Evolutionary conservation across 495 filamentous ascomycete species (phyloP), one percentile per base, ranked within the genome.

Genomic region (Penicillium egyptiacum): DNA sequence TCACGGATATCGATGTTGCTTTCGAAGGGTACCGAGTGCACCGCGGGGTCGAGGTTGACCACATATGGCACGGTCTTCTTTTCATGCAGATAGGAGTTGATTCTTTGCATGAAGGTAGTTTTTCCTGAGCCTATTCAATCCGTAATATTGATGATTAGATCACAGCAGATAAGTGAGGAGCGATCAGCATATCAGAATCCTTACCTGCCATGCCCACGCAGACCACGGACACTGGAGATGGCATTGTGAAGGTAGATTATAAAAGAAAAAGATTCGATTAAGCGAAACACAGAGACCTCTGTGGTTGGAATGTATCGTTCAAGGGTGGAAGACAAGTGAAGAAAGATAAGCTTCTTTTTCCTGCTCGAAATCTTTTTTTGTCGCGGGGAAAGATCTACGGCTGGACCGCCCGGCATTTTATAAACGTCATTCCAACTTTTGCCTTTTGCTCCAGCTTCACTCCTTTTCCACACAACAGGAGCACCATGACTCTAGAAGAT

Each of bases 1-100:
- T 99, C 95, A 56, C 95, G 91, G 65, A 99, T 99, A 72, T 99
- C 94, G 78, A 99, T 97, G 74, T 99, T 98, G 75, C 85, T 85
- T 57, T 96, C 91, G 72, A 97, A 99, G n/a, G 94, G 95, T n/a
- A 97, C 87, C 55, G 85, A 88, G 56, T 88, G 84, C 28, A 99
- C 93, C 37, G 95, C 94, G 6, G 94, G 94, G 71, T 99, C 94
- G 43, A 99, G 88, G 73, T 99, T 99, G 57, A 99, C 85, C 42
- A 98, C 90, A 70, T 99, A 99, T 17, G 91, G 92, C 1, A 87
- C 84, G 8, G 82, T 78, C 48, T 83, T 82, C 65, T 89, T 79
- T 11, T 82, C 79, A 66, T 97, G 91, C 4, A 97, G 85, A 64
- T 98, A 80, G 2, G 93, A 86, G 68, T 95, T 96, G 65, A 98